Evolutionary conservation across 2,329 filamentous ascomycete species (phyloP).

Genomic region (Epichloe sp.): DNA sequence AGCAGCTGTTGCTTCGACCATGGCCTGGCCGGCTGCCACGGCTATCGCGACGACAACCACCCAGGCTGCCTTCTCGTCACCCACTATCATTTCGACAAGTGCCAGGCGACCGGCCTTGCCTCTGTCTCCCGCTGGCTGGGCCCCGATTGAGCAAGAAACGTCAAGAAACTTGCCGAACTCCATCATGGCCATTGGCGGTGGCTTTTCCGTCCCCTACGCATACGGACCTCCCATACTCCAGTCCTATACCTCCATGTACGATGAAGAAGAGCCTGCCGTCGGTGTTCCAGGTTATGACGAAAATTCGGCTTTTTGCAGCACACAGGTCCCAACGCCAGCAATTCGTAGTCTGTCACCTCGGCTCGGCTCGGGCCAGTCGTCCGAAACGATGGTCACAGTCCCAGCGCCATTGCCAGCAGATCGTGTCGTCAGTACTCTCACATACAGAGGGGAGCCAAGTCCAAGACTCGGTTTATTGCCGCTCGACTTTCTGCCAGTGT

Average conservation of each 20-base stretch:
- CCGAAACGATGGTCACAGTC: conserved; percentile 36
- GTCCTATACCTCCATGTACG: conserved; percentile 22
- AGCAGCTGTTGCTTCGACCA: conserved; percentile 8
- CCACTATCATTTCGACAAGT: conserved; percentile 9
- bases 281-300: conserved; percentile 24
- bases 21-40: conserved; percentile 24
- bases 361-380: conserved; percentile 31
- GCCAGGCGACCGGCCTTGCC: conserved; percentile 21
- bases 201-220: conserved; percentile 18
- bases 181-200: conserved; percentile 9
- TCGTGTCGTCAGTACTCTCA: conserved; percentile 19
- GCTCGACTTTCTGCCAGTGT: conserved; percentile 15
- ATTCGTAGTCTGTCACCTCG: conserved; percentile 38
- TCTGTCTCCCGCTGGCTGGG: conserved; percentile 18
- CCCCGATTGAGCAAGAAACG: conserved; percentile 15
- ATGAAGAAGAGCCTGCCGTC: conserved; percentile 16
- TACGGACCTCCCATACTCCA: conserved; percentile 15
- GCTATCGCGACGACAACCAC: conserved; percentile 32
- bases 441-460: conserved; percentile 28
- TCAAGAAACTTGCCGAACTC: conserved; percentile 10
- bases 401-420: conserved; percentile 25
- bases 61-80: conserved; percentile 34
- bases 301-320: conserved; percentile 16
- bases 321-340: conserved; percentile 25
- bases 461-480: conserved; percentile 22